Evolutionary conservation across 176 grass and related monocot genomes (phyloP), one percentile per base, ranked within the genome.

Genomic region (Zoysia pacifica): DNA sequence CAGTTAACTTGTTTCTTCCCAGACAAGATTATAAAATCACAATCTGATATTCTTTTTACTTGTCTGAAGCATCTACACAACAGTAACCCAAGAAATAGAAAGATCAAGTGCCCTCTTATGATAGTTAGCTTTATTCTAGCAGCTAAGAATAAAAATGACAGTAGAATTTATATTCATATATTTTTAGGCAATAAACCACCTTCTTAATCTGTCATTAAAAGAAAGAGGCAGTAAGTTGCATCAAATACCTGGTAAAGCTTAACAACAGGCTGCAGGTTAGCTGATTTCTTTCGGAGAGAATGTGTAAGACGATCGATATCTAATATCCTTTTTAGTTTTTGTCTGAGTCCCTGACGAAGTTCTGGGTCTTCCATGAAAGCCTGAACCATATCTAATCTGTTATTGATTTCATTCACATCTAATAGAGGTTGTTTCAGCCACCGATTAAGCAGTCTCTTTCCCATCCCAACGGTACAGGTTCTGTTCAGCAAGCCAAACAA

Each of bases 401-500:
- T 85, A 90, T 90, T 94, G 60, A 97, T 97, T 80, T 94, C 91
- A 70, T 83, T 83, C 14, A 92, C 73, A 88, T 97, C 89, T 80
- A 97, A 79, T 43, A 97, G 77, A 70, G 94, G 94, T 81, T 97
- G 94, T 80, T 97, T 97, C 37, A 97, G 83, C 94, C 94, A 97
- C 68, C 90, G 87, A 62, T 94, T 97, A 41, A 97, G 87, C 64
- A 97, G 63, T 59, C 94, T 74, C 86, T 94, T 97, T 70, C 94
- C 94, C 94, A 97, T 97, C 18, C 94, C 94, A 85, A 90, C 91
- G 82, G 91, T 97, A 86, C 91, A 97, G 42, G 94, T 97, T 84
- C 94, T 89, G 77, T 97, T 94, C 89, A 97, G 94, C 70, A 97
- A 81, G 79, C 94, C 94, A 78, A 97, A 97, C 87, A 97, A 89